phyloP scores from a whole-genome alignment of 495 filamentous ascomycete species.

The Daldinia loculata region DNA sequence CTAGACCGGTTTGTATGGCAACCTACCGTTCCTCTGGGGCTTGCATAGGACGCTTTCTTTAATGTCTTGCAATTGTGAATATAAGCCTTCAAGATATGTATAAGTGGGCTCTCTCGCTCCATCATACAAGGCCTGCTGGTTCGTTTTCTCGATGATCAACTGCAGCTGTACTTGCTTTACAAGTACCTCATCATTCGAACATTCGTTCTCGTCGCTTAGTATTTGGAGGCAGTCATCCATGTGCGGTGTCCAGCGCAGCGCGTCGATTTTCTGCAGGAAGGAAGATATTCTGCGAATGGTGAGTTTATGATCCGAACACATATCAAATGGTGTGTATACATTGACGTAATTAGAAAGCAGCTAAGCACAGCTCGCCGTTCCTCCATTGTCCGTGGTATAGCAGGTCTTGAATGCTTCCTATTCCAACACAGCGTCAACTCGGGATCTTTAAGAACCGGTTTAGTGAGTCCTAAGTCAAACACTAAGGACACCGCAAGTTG shows the following conservation, averaged over 20 bases:
- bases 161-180: not conserved
- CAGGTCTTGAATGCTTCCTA: not conserved
- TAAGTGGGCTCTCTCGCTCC: not conserved
- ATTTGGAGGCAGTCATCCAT: constrained; percentile 3
- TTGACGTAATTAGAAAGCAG: constrained; percentile 9
- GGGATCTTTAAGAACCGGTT: not conserved
- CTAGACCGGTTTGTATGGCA: not conserved
- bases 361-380: constrained; percentile 5
- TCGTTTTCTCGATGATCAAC: not conserved
- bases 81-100: not conserved
- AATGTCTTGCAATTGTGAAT: not conserved
- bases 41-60: not conserved
- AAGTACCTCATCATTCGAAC: not conserved
- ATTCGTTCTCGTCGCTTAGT: not conserved
- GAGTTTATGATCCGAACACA: not conserved
- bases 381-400: constrained; percentile 3
- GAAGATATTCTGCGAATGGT: not conserved
- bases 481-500: not conserved
- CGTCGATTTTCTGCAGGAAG: constrained; percentile 2
- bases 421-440: constrained; percentile 2
- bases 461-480: not conserved
- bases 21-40: not conserved
- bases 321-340: not conserved
- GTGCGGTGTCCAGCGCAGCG: constrained; percentile 4
- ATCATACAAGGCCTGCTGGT: not conserved